Evolutionary conservation across 768 basidiomycete species (phyloP).

Genomic region (Russula sp.): DNA sequence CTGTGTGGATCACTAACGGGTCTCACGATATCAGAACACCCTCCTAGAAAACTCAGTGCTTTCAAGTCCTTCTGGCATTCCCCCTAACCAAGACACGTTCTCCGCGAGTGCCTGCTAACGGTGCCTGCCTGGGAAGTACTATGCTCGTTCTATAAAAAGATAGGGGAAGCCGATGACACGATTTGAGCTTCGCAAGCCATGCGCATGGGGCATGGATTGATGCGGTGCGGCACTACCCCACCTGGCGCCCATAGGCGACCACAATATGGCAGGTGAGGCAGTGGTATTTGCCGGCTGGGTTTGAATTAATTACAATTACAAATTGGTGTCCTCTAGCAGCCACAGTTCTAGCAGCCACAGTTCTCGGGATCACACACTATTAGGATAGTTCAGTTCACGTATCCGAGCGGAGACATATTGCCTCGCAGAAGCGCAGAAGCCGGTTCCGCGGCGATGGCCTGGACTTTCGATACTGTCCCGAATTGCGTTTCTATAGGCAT

Average conservation of each 20-base stretch:
- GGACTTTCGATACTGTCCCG: constrained; percentile 8
- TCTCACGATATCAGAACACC: not conserved
- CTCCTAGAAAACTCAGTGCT: not conserved
- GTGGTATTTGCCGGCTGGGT: constrained; percentile 7
- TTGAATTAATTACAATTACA: constrained; percentile 20
- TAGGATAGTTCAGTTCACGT: constrained; percentile 19
- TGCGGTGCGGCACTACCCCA: too few species aligned
- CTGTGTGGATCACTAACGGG: too few species aligned
- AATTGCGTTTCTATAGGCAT: constrained; percentile 16
- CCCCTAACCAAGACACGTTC: too few species aligned
- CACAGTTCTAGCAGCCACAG: too few species aligned
- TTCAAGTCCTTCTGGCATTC: not conserved
- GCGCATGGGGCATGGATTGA: too few species aligned
- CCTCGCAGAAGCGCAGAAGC: constrained; percentile 25
- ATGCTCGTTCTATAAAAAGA: too few species aligned
- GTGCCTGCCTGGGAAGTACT: too few species aligned
- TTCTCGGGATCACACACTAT: not conserved
- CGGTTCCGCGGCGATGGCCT: constrained; percentile 29
- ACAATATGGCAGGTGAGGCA: too few species aligned
- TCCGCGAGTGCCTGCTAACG: too few species aligned
- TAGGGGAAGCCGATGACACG: too few species aligned
- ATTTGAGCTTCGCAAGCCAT: too few species aligned
- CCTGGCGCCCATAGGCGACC: too few species aligned
- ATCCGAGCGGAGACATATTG: constrained; percentile 12
- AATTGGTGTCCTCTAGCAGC: constrained; percentile 6